Evolutionary conservation across 1,284 basidiomycete species (phyloP), one percentile per base, ranked within the genome.

Genomic region (Ganoderma boninense): DNA sequence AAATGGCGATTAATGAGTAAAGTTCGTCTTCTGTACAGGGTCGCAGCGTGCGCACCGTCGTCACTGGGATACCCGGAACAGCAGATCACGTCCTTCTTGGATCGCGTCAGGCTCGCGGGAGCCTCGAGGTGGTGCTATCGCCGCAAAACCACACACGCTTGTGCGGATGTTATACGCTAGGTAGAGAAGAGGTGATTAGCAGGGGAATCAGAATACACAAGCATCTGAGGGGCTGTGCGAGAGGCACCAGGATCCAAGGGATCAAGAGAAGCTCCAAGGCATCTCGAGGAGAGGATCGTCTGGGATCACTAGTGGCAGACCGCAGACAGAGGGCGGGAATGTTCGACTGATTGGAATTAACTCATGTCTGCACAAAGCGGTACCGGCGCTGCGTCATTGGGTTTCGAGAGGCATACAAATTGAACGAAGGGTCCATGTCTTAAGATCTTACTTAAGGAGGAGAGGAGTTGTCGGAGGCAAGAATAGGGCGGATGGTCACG

Each of bases 151-250:
- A 57, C 56, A 32, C 56, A 57, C 56, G 56, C 13, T 57, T 57
- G n/a, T 57, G 56, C 56, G 56, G 56, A 57, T 32, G 56, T 57
- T 57, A 57, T 57, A 57, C 29, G 29, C 26, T 29, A 57, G 26
- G 32, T 18, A 35, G 20, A 16, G 8, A 35, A 18, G 54, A 32
- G 32, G 16, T 35, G 14, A 57, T 57, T 20, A 57, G 54, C 54
- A 18, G 54, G 13, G 7, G 0, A n/a, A 16, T 52, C 54, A 6
- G 29, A 32, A 14, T 57, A 23, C 8, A 23, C 29, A 32, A 57
- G 54, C 32, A 57, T 57, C 54, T 57, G 54, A 29, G 54, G 54
- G 49, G 54, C 54, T 57, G 29, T 57, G 29, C 54, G 13, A 16
- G 54, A 56, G n/a, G 54, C 29, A 18, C 26, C 14, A 32, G 26